These are phyloP conservation scores for Amphichorda felina DNA, from an alignment of 2,329 filamentous ascomycete species.

Conservation along the genomic window DNA sequence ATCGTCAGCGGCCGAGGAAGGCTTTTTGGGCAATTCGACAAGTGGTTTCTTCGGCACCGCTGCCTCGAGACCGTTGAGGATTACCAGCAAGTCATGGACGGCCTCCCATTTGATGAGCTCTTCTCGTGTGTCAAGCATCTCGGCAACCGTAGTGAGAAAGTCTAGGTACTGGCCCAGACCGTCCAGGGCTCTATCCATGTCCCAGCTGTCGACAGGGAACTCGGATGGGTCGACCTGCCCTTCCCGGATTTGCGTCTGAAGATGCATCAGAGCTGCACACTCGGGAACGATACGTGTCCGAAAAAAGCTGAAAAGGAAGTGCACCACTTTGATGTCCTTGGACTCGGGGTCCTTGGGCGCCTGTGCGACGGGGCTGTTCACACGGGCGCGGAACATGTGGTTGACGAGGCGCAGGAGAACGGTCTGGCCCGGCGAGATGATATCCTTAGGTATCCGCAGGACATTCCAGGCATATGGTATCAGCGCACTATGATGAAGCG, in stretches of 20 bases:
- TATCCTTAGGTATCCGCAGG: conserved; percentile 85
- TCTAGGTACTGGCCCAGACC: conserved; percentile 90
- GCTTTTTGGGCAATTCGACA: conserved; percentile 27
- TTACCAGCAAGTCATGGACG: conserved; percentile 74
- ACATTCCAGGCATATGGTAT: conserved; percentile 89
- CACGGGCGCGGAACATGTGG: conserved; percentile 64
- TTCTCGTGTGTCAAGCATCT: conserved; percentile 70
- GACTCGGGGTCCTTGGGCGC: conserved; percentile 38
- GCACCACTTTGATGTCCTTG: conserved; percentile 53
- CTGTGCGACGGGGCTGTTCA: conserved; percentile 26
- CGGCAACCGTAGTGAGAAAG: conserved; percentile 81
- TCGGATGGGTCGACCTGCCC: conserved; percentile 67
- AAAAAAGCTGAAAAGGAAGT: conserved; percentile 89
- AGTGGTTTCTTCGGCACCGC: conserved; percentile 77
- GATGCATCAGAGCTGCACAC: conserved; percentile 84
- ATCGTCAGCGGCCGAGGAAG: conserved; percentile 10
- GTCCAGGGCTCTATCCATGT: conserved; percentile 94
- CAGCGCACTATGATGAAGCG: conserved; percentile 77
- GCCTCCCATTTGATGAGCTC: conserved; percentile 89
- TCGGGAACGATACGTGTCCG: conserved; percentile 87
- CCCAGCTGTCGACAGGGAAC: conserved; percentile 91
- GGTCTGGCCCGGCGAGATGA: conserved; percentile 89
- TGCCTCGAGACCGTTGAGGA: conserved; percentile 77
- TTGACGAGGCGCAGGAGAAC: conserved; percentile 85
- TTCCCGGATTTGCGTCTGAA: conserved; percentile 80